Base-by-base conservation (phyloP, 495 filamentous ascomycete genomes). In the Parmelia sp. region DNA sequence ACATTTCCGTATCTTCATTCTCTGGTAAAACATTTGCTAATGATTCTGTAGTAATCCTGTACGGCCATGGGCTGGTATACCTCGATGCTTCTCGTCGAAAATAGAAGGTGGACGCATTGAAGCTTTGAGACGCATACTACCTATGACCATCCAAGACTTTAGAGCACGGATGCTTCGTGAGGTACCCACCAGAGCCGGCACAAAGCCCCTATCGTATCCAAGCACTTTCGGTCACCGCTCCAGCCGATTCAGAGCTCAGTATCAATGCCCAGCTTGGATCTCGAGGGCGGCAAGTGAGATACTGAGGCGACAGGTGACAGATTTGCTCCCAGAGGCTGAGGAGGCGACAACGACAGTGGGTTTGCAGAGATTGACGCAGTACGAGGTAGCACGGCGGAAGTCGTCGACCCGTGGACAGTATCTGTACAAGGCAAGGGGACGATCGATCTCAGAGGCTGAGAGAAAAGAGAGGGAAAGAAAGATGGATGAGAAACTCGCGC, bases 21-120 rank as follows among this genome's bases (percentile, higher is more conserved):
- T 14, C 23, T 21, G 23, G 10, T 10, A 25, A 5, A 25, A 47
- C 8, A 1, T 25, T 12, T 49, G 45, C 45, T 49, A 27, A 49
- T 12, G 23, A 9, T 49, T 25, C 23, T 27, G 9, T 49, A 49
- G 45, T 29, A 51, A 65, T 9, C 66, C 66, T 0, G 45, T 68
- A 31, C 57, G 36, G 11, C 49, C 65, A 15, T 65, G 51, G 51
- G 45, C 58, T 39, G 49, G 60, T 1, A 12, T 68, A 4, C 66
- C 66, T 11, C 47, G 58, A 2, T 62, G 58, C 23, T 57, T 68
- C 33, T 65, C 58, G 0, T 65, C 63, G 0, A 39, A 62, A 29
- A 5, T 68, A 4, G 66, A 68, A 63, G 66, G 66, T 0, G 45
- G 49, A 29, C 27, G 66, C 0, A 53, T 68, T 0, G 66, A 68